Percentiles rank a stretch among this genome's conserved stretches.
Evolutionary conservation across 495 filamentous ascomycete species (phyloP).

Genomic region (Venustampulla echinocandica): DNA sequence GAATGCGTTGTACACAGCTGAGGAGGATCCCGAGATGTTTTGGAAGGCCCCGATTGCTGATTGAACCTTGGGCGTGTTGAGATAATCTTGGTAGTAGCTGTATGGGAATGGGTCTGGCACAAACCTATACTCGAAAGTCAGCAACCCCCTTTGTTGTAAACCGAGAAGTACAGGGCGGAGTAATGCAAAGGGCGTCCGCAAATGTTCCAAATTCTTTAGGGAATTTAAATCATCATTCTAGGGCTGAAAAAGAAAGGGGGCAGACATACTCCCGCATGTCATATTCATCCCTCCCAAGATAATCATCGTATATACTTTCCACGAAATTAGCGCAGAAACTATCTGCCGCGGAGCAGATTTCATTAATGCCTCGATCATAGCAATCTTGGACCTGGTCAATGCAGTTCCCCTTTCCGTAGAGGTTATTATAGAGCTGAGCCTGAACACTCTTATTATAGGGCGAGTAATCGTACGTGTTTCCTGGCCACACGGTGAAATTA

Average conservation of each 20-base stretch:
- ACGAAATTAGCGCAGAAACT: slow-evolving; percentile 47
- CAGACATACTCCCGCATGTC: slow-evolving; percentile 44
- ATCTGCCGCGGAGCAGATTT: slow-evolving; percentile 37
- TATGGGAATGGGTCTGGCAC: slow-evolving; percentile 53
- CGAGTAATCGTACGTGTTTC: slow-evolving; percentile 52
- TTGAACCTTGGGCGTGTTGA: slow-evolving; percentile 48
- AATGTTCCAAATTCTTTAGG: no score
- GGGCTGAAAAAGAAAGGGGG: not conserved
- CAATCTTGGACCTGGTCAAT: slow-evolving; percentile 48
- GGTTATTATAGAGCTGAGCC: slow-evolving; percentile 47
- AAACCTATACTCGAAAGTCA: slow-evolving; percentile 14
- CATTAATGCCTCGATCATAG: slow-evolving; percentile 33
- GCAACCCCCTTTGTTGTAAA: no score
- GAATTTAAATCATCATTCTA: no score
- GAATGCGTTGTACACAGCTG: slow-evolving; percentile 42
- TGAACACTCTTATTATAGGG: slow-evolving; percentile 40
- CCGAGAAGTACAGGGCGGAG: no score
- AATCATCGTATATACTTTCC: slow-evolving; percentile 42
- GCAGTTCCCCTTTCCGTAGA: slow-evolving; percentile 56
- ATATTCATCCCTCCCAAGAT: slow-evolving; percentile 49
- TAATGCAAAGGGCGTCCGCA: no score
- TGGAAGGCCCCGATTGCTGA: slow-evolving; percentile 49
- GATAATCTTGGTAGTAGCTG: slow-evolving; percentile 47
- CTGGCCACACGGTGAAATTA: slow-evolving; percentile 45
- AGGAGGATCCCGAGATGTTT: slow-evolving; percentile 43